Evolutionary conservation across 2,329 filamentous ascomycete species (phyloP), one percentile per base, ranked within the genome.

Genomic region (Monilinia aucupariae): DNA sequence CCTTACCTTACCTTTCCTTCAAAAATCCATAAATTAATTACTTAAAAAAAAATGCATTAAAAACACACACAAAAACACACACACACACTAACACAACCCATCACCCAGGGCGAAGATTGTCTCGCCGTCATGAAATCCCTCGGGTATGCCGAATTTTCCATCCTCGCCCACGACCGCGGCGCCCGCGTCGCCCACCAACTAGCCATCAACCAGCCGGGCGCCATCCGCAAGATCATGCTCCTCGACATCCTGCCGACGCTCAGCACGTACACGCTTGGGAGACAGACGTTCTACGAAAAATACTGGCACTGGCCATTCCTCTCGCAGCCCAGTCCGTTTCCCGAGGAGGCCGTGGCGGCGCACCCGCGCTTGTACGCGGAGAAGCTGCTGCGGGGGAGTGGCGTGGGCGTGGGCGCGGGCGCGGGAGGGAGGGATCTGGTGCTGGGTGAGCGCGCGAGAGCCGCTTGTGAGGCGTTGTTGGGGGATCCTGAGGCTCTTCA

Each of bases 241-340:
- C 73, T 83, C 2, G 81, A 84, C 63, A 82, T 85, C 50, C 81
- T 79, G 48, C 83, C 82, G 2, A 85, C 82, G 0, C 75, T 82
- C 13, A 76, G 76, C 7, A 84, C 84, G 79, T 85, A 79, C 73
- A 73, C 74, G 55, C 72, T 76, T 20, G 77, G 77, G 3, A 67
- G 77, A 59, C 67, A 75, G 5, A 71, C 72, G 0, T 80, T 82
- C 64, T 79, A 81, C 0, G 75, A 74, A 34, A 76, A 77, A 0
- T 85, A 84, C 70, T 85, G 80, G 68, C 82, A 85, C 71, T 85
- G 83, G 82, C 83, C 83, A 59, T 80, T 85, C 66, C 76, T 85
- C 25, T 81, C 83, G 10, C 83, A 85, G 69, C 70, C 74, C 0
- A 73, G 73, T 6, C 80, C 82, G 0, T 76, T 85, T 6, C 82